phyloP scores from a whole-genome alignment of 2,329 filamentous ascomycete genomes.

The Orbilia quercus region DNA sequence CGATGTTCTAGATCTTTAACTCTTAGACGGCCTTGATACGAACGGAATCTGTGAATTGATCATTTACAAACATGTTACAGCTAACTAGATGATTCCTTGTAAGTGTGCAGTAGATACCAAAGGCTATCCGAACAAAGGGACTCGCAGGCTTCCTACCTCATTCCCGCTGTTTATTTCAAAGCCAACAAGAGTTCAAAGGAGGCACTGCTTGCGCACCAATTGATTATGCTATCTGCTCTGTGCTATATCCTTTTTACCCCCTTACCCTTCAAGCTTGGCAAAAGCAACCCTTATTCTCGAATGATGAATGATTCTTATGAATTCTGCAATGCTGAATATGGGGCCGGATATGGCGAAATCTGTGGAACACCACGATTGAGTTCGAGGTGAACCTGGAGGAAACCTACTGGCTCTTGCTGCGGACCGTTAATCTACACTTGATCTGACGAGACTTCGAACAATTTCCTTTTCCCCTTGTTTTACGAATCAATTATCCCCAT shows the following conservation, averaged over 20 bases:
- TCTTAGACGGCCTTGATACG: conserved; percentile 35
- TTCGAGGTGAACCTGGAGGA: conserved; percentile 40
- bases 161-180: conserved; percentile 29
- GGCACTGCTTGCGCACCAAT: not conserved
- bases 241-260: not conserved
- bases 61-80: not conserved
- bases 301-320: conserved; percentile 58
- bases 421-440: conserved; percentile 57
- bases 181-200: conserved; percentile 10
- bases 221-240: too few relatives aligned
- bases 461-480: not conserved
- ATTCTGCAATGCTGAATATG: conserved; percentile 56
- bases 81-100: not conserved
- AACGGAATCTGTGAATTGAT: conserved; percentile 30
- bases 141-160: conserved; percentile 38
- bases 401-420: conserved; percentile 23
- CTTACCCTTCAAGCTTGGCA: not conserved
- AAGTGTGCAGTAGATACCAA: not conserved
- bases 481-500: too few relatives aligned
- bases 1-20: conserved; percentile 30
- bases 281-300: conserved; percentile 23
- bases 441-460: conserved; percentile 52
- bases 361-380: conserved; percentile 20
- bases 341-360: conserved; percentile 15
- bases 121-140: conserved; percentile 42